phyloP scores from a whole-genome alignment of 768 basidiomycete genomes.

The Neoboletus magnificus region DNA sequence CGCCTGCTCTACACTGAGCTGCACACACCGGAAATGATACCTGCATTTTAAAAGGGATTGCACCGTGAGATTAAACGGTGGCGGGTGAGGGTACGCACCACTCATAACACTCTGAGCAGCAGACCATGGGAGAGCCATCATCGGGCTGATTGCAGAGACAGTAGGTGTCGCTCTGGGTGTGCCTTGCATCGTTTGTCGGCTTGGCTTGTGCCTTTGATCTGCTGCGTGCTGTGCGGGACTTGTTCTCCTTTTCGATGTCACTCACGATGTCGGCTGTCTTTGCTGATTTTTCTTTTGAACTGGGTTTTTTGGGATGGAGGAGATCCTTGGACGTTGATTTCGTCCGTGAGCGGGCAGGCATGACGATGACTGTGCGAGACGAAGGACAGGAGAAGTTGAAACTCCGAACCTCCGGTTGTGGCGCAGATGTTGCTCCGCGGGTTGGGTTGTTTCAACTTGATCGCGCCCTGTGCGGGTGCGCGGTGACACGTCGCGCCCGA shows the following conservation, averaged over 20 bases:
- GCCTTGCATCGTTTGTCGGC: constrained; percentile 15
- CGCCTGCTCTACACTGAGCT: constrained; percentile 59
- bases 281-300: constrained; percentile 19
- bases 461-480: neutral
- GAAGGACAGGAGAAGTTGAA: constrained; percentile 30
- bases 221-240: constrained; percentile 9
- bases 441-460: neutral
- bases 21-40: constrained; percentile 82
- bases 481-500: neutral
- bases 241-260: constrained; percentile 34
- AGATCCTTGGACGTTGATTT: constrained; percentile 30
- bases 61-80: constrained; percentile 1
- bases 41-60: constrained; percentile 36
- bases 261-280: constrained; percentile 20
- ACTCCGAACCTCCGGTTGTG: constrained; percentile 31
- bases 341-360: constrained; percentile 48
- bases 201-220: constrained; percentile 24
- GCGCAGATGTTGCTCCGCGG: constrained; percentile 12
- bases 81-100: constrained; percentile 48
- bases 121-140: constrained; percentile 80
- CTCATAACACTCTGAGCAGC: constrained; percentile 65
- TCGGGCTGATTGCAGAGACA: constrained; percentile 69
- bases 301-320: neutral
- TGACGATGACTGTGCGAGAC: constrained; percentile 25
- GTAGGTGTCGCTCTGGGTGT: constrained; percentile 22